phyloP scores from a whole-genome alignment of 2,329 filamentous ascomycete genomes.

The Penicillium sp. region DNA sequence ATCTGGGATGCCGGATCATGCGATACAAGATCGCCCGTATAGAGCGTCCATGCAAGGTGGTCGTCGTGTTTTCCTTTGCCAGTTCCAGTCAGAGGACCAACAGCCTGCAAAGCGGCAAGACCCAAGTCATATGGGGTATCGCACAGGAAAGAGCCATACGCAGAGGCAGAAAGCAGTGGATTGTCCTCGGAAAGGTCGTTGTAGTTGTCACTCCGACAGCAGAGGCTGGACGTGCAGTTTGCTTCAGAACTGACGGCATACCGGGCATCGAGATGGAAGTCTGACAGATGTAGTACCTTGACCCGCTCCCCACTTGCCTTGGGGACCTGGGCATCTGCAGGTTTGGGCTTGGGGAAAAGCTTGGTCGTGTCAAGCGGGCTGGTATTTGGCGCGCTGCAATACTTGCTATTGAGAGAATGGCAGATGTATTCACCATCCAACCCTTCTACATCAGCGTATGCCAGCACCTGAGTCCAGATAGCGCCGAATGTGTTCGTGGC shows the following conservation, averaged over 20 bases:
- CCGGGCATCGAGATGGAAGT: conserved; percentile 57
- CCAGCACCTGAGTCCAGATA: conserved; percentile 59
- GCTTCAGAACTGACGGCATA: conserved; percentile 56
- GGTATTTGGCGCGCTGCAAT: conserved; percentile 51
- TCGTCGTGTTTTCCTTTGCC: conserved; percentile 42
- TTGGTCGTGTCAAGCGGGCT: conserved; percentile 46
- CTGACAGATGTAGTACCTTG: conserved; percentile 58
- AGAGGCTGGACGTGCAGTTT: conserved; percentile 54
- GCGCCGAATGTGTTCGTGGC: conserved; percentile 52
- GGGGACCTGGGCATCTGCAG: conserved; percentile 45
- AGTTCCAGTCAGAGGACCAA: conserved; percentile 58
- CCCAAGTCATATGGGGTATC: conserved; percentile 61
- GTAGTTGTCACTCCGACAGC: conserved; percentile 50
- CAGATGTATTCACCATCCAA: conserved; percentile 60
- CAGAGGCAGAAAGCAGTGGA: conserved; percentile 50
- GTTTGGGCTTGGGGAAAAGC: conserved; percentile 58
- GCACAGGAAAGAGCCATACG: conserved; percentile 57
- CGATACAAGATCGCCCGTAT: conserved; percentile 58
- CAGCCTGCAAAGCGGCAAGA: conserved; percentile 56
- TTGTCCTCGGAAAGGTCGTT: conserved; percentile 38
- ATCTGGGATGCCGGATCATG: conserved; percentile 56
- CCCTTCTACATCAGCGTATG: conserved; percentile 54
- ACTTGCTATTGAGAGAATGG: conserved; percentile 49
- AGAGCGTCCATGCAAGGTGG: conserved; percentile 55
- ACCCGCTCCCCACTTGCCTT: conserved; percentile 54